Percentiles rank a stretch among this genome's conserved stretches.
phyloP scores from a whole-genome alignment of 179 eudicot species.

The Patellifolia procumbens region DNA sequence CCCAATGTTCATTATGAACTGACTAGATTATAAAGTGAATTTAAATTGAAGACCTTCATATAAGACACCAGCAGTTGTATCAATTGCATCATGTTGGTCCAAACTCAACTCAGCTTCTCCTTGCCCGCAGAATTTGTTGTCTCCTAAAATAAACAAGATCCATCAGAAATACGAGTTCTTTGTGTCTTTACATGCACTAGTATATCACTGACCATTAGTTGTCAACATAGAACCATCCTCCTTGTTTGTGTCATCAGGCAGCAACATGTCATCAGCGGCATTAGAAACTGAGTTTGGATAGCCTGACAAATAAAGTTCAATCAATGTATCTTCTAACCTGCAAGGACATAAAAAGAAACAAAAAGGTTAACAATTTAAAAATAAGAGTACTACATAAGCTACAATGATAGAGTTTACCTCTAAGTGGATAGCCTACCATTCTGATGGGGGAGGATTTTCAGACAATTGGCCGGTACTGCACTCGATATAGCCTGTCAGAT shows the following conservation, averaged over 20 bases:
- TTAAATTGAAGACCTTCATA: constrained; percentile 23
- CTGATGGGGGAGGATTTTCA: constrained; percentile 76
- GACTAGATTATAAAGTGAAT: neutral
- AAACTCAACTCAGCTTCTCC: constrained; percentile 62
- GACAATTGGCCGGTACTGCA: constrained; percentile 33
- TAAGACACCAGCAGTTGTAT: constrained; percentile 25
- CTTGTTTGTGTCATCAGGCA: constrained; percentile 37
- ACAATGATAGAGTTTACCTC: constrained; percentile 7
- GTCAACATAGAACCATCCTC: constrained; percentile 29
- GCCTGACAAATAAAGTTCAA: constrained; percentile 81
- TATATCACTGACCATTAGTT: constrained; percentile 37
- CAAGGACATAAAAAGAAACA: neutral
- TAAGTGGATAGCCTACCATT: constrained; percentile 57
- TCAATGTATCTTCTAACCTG: constrained; percentile 95
- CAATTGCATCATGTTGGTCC: constrained; percentile 39
- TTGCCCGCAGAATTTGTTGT: constrained; percentile 36
- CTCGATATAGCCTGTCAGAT: constrained; percentile 35
- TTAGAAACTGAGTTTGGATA: constrained; percentile 46
- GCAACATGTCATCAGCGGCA: constrained; percentile 32
- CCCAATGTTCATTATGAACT: neutral
- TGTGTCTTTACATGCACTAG: neutral
- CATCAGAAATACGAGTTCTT: constrained; percentile 1
- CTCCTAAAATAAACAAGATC: constrained; percentile 38
- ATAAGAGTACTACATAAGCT: constrained; percentile 14
- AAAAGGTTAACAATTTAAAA: constrained; percentile 2